Evolutionary conservation across 2,329 filamentous ascomycete species (phyloP), one percentile per base, ranked within the genome.

Genomic region (Aspergillus alliaceus): DNA sequence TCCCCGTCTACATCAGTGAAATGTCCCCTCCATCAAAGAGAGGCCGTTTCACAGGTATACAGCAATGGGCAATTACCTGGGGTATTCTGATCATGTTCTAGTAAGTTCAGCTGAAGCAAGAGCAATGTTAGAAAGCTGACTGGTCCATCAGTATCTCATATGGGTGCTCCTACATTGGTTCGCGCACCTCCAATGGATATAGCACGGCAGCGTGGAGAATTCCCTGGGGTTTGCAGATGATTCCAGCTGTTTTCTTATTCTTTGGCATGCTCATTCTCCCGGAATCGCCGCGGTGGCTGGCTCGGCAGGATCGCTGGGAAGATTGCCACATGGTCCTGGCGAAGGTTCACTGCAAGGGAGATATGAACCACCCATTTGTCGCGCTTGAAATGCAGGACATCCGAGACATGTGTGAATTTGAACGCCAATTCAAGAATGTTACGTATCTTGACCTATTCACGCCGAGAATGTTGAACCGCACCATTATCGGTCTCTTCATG

Each of bases 31-130:
- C 82, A 0, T 77, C 75, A 32, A 82, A 80, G 66, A 78, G 83
- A 63, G 83, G 83, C 18, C 82, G 86, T 39, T 80, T 93, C 34
- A 87, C 92, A 27, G 86, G 88, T 52, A 83, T 85, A 47, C 89
- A 91, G 72, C 89, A 92, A 71, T 89, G 88, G 79, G 87, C 88
- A 25, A 91, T 92, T 59, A 89, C 89, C 62, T 89, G 81, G 81
- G 86, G 84, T 61, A 88, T 88, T 62, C 68, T 88, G 57, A 86
- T 88, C 73, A 88, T 89, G 85, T 89, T 88, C 77, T 87, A 72
- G 86, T 72, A 69, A 57, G 66, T 64, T 8, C 22, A 4, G 27
- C 1, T 11, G 53, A 39, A 27, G 11, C 15, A 5, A 31, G 12
- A 4, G 15, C 8, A 2, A 20, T 14, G n/a, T n/a, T n/a, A n/a